phyloP scores from a whole-genome alignment of 345 rosid genomes.

The Zanthoxylum bungeanum region DNA sequence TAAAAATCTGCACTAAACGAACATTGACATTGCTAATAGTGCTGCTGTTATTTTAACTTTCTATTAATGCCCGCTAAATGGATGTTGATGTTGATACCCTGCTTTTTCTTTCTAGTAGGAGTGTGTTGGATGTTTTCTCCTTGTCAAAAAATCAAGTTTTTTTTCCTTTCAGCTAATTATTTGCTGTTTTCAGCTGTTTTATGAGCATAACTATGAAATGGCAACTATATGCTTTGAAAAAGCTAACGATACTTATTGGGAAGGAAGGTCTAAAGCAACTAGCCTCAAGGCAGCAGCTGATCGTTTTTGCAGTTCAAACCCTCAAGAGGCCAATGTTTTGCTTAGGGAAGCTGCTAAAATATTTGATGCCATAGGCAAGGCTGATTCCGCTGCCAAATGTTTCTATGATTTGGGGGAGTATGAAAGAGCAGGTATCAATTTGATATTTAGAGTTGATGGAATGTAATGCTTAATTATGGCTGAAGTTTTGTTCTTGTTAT shows the following conservation, averaged over 20 bases:
- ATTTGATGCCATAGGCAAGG: slow-evolving; percentile 41
- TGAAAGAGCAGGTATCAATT: slow-evolving; percentile 34
- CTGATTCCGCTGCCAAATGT: slow-evolving; percentile 45
- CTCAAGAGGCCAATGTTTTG: slow-evolving; percentile 26
- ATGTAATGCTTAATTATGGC: not conserved
- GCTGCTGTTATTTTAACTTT: not conserved
- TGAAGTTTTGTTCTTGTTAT: not conserved
- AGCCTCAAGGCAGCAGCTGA: slow-evolving; percentile 44
- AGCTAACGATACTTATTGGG: slow-evolving; percentile 39
- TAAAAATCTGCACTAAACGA: not conserved
- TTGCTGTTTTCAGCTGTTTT: slow-evolving; percentile 36
- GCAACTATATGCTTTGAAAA: slow-evolving; percentile 48
- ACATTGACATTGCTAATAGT: not conserved
- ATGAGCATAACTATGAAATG: slow-evolving; percentile 39
- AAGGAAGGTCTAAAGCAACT: slow-evolving; percentile 40
- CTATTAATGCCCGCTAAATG: not conserved
- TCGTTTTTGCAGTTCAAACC: slow-evolving; percentile 28
- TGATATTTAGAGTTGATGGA: not conserved
- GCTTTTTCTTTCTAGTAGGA: not conserved
- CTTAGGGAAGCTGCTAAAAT: slow-evolving; percentile 50
- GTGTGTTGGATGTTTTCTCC: not conserved
- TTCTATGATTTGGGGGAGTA: slow-evolving; percentile 36
- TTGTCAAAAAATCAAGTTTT: not conserved
- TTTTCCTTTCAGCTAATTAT: not conserved
- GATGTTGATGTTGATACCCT: not conserved